These are phyloP conservation scores for Penicillium riverlandense DNA, from an alignment of 495 filamentous ascomycete species.

Conservation along the genomic window DNA sequence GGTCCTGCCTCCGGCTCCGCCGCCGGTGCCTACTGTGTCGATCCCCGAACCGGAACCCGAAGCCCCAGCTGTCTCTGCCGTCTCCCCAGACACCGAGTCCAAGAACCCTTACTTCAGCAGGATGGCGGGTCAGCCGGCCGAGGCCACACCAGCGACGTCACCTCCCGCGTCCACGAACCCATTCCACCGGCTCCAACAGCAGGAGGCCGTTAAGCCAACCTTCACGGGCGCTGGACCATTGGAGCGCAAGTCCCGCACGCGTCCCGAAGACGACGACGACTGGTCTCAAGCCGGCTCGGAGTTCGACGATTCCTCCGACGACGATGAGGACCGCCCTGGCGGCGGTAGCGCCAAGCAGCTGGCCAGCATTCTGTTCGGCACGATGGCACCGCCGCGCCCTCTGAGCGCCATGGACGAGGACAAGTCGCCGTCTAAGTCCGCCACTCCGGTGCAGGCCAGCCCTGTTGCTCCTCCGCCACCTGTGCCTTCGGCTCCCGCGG, in stretches of 20 bases:
- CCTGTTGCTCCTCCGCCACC: slow-evolving; percentile 22
- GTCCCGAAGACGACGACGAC: slow-evolving; percentile 75
- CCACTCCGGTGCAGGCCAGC: slow-evolving; percentile 31
- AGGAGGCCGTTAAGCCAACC: slow-evolving; percentile 27
- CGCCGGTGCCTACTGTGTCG: slow-evolving; percentile 16
- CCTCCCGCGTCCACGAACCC: slow-evolving; percentile 75
- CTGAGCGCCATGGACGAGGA: slow-evolving; percentile 70
- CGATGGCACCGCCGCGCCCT: slow-evolving; percentile 91
- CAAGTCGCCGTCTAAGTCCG: slow-evolving; percentile 41
- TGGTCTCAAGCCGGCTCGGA: slow-evolving; percentile 83
- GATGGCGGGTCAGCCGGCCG: slow-evolving; percentile 38
- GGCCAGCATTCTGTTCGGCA: slow-evolving; percentile 89
- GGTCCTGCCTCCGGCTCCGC: slow-evolving; percentile 36
- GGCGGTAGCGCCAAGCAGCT: slow-evolving; percentile 83
- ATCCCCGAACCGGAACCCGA: slow-evolving; percentile 29
- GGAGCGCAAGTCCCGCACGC: slow-evolving; percentile 44
- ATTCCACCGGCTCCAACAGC: slow-evolving; percentile 80
- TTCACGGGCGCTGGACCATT: slow-evolving; percentile 30
- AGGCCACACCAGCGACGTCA: slow-evolving; percentile 16
- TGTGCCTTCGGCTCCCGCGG: slow-evolving; percentile 28
- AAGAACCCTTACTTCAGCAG: slow-evolving; percentile 72
- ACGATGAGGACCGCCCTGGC: slow-evolving; percentile 66
- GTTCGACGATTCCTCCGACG: slow-evolving; percentile 54
- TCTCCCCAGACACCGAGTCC: slow-evolving; percentile 38
- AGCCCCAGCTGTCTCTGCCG: slow-evolving; percentile 15